phyloP scores from a whole-genome alignment of 2,329 filamentous ascomycete genomes.

The Fonsecaea nubica region DNA sequence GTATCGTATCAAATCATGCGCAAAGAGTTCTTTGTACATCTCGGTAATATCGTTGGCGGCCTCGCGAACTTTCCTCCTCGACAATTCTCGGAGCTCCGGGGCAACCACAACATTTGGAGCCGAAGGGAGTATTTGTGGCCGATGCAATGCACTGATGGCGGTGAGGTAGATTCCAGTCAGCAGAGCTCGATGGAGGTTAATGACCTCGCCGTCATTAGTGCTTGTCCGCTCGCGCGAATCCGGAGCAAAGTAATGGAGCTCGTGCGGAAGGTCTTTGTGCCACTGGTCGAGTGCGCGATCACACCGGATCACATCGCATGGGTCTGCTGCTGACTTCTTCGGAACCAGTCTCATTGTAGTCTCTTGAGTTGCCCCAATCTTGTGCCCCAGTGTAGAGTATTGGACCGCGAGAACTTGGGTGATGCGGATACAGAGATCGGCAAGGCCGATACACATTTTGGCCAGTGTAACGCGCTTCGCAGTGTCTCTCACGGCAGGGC shows the following conservation, averaged over 20 bases:
- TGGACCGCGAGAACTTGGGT: slow-evolving; percentile 88
- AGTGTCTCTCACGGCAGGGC: slow-evolving; percentile 72
- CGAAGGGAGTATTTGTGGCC: slow-evolving; percentile 85
- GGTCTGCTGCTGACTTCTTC: slow-evolving; percentile 83
- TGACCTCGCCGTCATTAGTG: slow-evolving; percentile 61
- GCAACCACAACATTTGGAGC: slow-evolving; percentile 64
- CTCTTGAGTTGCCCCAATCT: slow-evolving; percentile 74
- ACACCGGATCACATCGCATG: slow-evolving; percentile 77
- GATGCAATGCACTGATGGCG: slow-evolving; percentile 86
- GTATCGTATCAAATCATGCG: slow-evolving; percentile 74
- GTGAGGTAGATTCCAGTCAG: slow-evolving; percentile 95
- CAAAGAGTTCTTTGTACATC: slow-evolving; percentile 78
- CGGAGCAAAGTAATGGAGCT: slow-evolving; percentile 69
- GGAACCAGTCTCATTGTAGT: slow-evolving; percentile 88
- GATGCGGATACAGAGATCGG: slow-evolving; percentile 86
- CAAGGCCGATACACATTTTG: slow-evolving; percentile 88
- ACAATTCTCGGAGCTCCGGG: slow-evolving; percentile 78
- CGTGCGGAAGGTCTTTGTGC: slow-evolving; percentile 72
- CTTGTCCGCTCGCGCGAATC: slow-evolving; percentile 62
- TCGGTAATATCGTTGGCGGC: slow-evolving; percentile 85
- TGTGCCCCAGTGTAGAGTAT: slow-evolving; percentile 87
- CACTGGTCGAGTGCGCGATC: slow-evolving; percentile 80
- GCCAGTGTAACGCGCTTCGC: slow-evolving; percentile 79
- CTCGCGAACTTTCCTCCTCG: slow-evolving; percentile 79
- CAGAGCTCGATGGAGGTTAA: slow-evolving; percentile 78